Base-by-base conservation (phyloP, 192 early-diverging fungal species). In the Backusella parvicylindrica region DNA sequence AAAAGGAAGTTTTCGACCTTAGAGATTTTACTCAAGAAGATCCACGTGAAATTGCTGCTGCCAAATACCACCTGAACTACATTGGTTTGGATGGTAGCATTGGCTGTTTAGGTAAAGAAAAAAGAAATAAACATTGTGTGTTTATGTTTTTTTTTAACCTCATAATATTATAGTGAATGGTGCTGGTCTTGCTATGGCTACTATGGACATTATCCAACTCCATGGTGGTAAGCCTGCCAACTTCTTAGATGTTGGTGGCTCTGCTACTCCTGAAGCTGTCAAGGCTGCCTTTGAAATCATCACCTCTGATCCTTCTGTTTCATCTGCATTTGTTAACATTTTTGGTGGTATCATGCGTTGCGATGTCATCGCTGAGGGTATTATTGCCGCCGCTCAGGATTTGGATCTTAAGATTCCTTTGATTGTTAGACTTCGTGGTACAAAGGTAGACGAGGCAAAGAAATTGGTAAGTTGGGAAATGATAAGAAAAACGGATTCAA, bases 291-390 rank as follows among this genome's bases (percentile, higher is more conserved):
- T 99, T 89, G 97, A 99, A 87, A 98, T 98, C 75, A 99, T 99
- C 86, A 92, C 92, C 81, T 96, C 96, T 23, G 98, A 99, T 75
- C 92, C 95, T n/a, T 88, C 89, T 68, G 97, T 99, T 15, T 93
- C 94, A n/a, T 95, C 96, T 60, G 95, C 97, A 75, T 94, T 99
- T 75, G 96, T 98, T 79, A 99, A 99, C 88, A 99, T 99, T 81
- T 99, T 99, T 79, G 97, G 98, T 77, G 98, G 97, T 72, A 99
- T 99, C 83, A 99, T 99, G 97, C 93, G 97, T 70, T 99, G 97
- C 86, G 96, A 98, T 82, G 92, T 99, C 65, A 97, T 98, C 87
- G 97, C 98, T 36, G 89, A 98, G 84, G 98, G 97, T 81, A 97
- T 99, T 79, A 98, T 99, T 86, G 90, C 92, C 15, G 98, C 97